Evolutionary conservation across 2,329 filamentous ascomycete species (phyloP), one percentile per base, ranked within the genome.

Genomic region (Shiraia sp.): DNA sequence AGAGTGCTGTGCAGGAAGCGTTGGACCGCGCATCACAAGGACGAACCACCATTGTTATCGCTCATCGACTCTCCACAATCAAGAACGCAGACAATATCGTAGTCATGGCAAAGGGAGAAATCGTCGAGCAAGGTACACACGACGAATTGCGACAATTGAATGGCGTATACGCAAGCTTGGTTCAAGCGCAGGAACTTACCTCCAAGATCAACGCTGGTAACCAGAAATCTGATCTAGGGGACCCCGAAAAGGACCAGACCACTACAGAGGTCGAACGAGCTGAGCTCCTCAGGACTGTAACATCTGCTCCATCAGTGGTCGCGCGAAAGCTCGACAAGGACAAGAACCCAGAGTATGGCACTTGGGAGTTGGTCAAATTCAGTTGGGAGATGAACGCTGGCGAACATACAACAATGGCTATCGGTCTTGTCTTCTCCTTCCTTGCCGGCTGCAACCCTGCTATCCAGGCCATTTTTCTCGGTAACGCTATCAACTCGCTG

Each of bases 81-180:
- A 90, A 85, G 69, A 85, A 90, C 50, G 92, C 92, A 0, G 87
- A 97, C 69, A 96, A 96, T 61, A 99, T 99, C 55, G 88, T 97
- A 10, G 92, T 96, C 50, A 92, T 99, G 85, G 80, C 84, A 4
- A 73, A 84, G 47, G 93, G 93, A 10, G 75, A 78, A n/a, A 95
- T 99, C 45, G 79, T 95, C 10, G 93, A 99, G 70, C 90, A 96
- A 69, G 93, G 93, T 36, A 91, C 82, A 0, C 93, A 97, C 65
- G 82, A 92, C 44, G 79, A 87, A 10, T 78, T 99, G 9, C 75
- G 97, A 2, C 81, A 84, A 53, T 77, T 71, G 45, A 73, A 81
- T 50, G 84, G 82, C 14, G 86, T 90, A 7, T 99, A 97, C 69
- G 87, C 80, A 68, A 87, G 85, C 42, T 81, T 97, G 9, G 91